phyloP scores from a whole-genome alignment of 1,139 yeast species.

The Wickerhamomyces sp. region DNA sequence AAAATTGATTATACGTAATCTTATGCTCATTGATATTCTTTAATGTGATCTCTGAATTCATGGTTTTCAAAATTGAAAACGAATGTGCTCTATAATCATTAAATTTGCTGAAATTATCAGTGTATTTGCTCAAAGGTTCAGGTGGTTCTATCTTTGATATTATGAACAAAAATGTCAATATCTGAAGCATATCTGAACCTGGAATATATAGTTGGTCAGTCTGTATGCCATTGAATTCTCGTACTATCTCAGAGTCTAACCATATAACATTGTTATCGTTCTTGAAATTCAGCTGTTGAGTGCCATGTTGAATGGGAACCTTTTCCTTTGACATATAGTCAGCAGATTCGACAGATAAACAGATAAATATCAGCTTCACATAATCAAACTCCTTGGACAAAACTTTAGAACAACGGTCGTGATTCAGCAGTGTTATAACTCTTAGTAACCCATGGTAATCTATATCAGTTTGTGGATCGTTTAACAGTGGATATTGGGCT shows the following conservation, averaged over 20 bases:
- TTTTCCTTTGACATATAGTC: constrained; percentile 11
- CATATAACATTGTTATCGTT: constrained; percentile 23
- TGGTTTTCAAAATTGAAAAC: constrained; percentile 39
- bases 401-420: constrained; percentile 31
- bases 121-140: constrained; percentile 20
- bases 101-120: constrained; percentile 18
- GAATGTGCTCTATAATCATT: constrained; percentile 26
- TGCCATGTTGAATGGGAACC: constrained; percentile 6
- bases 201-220: constrained; percentile 31
- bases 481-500: constrained; percentile 41
- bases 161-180: constrained; percentile 42
- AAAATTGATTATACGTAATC: constrained; percentile 36
- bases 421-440: constrained; percentile 34
- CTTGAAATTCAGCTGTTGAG: constrained; percentile 8
- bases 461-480: constrained; percentile 29
- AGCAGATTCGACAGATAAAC: constrained; percentile 27
- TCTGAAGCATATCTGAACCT: constrained; percentile 32
- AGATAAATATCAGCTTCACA: constrained; percentile 35
- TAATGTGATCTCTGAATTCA: constrained; percentile 32
- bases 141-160: constrained; percentile 30
- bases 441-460: constrained; percentile 40
- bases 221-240: constrained; percentile 28
- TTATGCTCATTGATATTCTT: constrained; percentile 21
- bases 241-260: constrained; percentile 26
- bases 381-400: constrained; percentile 31